A percentile compares a stretch with the other conserved stretches of the same genome.
phyloP scores from a whole-genome alignment of 345 rosid species.

The Streptanthus diversifolius region DNA sequence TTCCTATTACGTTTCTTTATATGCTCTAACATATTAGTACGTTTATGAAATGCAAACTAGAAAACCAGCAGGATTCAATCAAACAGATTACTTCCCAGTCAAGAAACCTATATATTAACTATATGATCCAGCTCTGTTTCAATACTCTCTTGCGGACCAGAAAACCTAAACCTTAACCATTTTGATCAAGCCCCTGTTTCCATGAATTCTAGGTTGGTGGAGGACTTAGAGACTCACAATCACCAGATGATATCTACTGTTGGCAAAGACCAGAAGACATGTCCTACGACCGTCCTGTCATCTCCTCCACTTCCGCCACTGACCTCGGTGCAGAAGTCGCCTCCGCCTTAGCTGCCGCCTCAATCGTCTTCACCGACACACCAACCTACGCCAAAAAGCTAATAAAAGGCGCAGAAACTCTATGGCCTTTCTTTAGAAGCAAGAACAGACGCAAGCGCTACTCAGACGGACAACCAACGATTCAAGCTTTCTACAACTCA shows the following conservation, averaged over 20 bases:
- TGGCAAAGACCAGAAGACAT: constrained; percentile 88
- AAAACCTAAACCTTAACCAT: background rate
- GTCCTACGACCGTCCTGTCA: constrained; percentile 56
- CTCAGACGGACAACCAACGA: constrained; percentile 40
- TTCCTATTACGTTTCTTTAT: background rate
- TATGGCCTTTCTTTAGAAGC: constrained; percentile 62
- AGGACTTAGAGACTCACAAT: constrained; percentile 42
- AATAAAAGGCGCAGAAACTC: constrained; percentile 51
- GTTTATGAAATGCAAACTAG: background rate
- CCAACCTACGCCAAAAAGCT: constrained; percentile 53
- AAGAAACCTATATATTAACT: background rate
- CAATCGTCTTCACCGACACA: constrained; percentile 62
- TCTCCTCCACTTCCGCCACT: constrained; percentile 38
- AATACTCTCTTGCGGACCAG: background rate
- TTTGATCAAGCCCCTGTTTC: background rate
- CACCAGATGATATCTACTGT: constrained; percentile 75
- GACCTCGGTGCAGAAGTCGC: constrained; percentile 81
- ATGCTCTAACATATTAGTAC: background rate
- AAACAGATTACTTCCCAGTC: background rate
- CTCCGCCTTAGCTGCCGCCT: constrained; percentile 73
- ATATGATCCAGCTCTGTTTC: too few relatives aligned
- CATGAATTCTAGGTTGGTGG: constrained; percentile 58
- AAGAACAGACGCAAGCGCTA: constrained; percentile 41
- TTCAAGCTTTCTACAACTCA: constrained; percentile 64
- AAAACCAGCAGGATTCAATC: background rate